A percentile compares a stretch with the other conserved stretches of the same genome.
These are phyloP conservation scores for Exophiala sideris DNA, from an alignment of 2,329 filamentous ascomycete genomes.

Conservation along the genomic window DNA sequence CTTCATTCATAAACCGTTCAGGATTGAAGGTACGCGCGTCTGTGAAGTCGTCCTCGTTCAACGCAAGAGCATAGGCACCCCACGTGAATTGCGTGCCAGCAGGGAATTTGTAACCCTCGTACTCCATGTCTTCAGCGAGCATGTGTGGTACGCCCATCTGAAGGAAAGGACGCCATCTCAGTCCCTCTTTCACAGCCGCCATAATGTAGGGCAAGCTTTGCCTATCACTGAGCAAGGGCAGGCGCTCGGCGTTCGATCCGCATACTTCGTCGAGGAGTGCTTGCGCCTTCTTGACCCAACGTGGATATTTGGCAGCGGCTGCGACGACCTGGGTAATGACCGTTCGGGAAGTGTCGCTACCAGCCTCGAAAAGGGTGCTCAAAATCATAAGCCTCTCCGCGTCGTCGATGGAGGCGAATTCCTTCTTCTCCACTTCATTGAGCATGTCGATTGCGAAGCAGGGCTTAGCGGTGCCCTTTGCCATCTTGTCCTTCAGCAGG, in stretches of 20 bases:
- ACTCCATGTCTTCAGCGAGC: constrained; percentile 20
- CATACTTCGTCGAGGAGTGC: constrained; percentile 23
- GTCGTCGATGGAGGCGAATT: constrained; percentile 14
- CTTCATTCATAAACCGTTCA: constrained; percentile 27
- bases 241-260: constrained; percentile 34
- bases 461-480: constrained; percentile 12
- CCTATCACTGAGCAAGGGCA: constrained; percentile 49
- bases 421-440: neutral
- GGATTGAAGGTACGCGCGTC: constrained; percentile 27
- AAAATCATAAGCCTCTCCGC: neutral
- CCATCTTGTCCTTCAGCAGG: constrained; percentile 34
- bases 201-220: constrained; percentile 50
- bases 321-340: constrained; percentile 13
- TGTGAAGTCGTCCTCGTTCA: constrained; percentile 33
- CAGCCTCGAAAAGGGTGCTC: neutral
- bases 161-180: constrained; percentile 37
- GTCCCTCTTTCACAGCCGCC: constrained; percentile 53
- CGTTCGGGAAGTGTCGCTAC: neutral
- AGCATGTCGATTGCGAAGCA: neutral
- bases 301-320: constrained; percentile 28
- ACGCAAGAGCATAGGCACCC: constrained; percentile 44
- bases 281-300: constrained; percentile 27
- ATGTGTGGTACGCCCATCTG: constrained; percentile 36
- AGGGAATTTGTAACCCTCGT: constrained; percentile 36
- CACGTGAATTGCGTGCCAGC: constrained; percentile 45